Conservation (phyloP, 805 yeast species). For the Yamadazyma nakazawae region DNA sequence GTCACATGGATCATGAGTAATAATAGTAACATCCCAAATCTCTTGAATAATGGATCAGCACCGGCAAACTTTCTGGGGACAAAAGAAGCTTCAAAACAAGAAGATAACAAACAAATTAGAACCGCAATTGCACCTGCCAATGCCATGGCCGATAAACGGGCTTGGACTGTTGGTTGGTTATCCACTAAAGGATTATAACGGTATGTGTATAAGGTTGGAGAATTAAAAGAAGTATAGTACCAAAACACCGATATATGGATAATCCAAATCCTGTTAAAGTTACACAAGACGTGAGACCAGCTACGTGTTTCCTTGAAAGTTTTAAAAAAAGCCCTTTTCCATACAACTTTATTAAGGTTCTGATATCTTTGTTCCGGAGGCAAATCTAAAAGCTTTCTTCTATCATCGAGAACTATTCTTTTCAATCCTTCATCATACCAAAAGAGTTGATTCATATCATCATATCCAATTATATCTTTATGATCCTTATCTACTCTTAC, state of each 20-base stretch:
- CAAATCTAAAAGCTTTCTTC: slow-evolving; percentile 49
- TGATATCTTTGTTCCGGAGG: slow-evolving; percentile 56
- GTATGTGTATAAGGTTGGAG: slow-evolving; percentile 63
- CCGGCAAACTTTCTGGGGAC: slow-evolving; percentile 78
- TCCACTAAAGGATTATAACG: slow-evolving; percentile 49
- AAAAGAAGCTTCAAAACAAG: slow-evolving; percentile 54
- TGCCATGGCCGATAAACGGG: slow-evolving; percentile 56
- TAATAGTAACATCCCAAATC: slow-evolving; percentile 42
- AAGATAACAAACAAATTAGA: slow-evolving; percentile 52
- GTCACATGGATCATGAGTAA: slow-evolving; percentile 43
- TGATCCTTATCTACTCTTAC: slow-evolving; percentile 60
- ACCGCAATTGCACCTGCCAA: slow-evolving; percentile 66
- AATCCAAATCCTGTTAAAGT: slow-evolving; percentile 78
- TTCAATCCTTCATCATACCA: slow-evolving; percentile 77
- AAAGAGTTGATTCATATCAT: slow-evolving; percentile 83
- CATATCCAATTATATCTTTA: slow-evolving; percentile 72
- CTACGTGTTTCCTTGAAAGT: slow-evolving; percentile 73
- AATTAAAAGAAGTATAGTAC: slow-evolving; percentile 68
- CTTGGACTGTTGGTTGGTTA: slow-evolving; percentile 58
- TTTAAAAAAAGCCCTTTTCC: slow-evolving; percentile 69
- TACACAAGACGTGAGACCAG: slow-evolving; percentile 71
- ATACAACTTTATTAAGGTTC: slow-evolving; percentile 51
- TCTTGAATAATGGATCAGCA: slow-evolving; percentile 52
- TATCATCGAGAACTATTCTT: slow-evolving; percentile 45
- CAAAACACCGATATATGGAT: slow-evolving; percentile 73